phyloP scores from a whole-genome alignment of 1,284 basidiomycete species.

The Pseudozyma thailandica region DNA sequence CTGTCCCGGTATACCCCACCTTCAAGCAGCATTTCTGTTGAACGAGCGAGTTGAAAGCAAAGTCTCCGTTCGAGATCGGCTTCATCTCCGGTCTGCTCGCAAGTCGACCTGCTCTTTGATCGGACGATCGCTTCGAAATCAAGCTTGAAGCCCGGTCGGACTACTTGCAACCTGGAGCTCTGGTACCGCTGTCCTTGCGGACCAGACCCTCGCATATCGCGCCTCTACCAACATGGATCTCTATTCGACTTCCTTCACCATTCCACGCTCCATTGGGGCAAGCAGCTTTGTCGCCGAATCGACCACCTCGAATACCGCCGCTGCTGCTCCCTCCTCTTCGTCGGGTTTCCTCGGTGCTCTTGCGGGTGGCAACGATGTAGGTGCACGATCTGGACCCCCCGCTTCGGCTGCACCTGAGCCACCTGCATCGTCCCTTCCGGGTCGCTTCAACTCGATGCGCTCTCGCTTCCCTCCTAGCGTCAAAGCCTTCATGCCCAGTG shows the following conservation, averaged over 20 bases:
- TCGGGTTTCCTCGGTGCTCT: conserved; percentile 18
- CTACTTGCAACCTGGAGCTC: conserved; percentile 26
- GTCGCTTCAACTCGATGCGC: conserved; percentile 61
- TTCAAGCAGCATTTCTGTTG: neutral
- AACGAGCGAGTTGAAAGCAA: neutral
- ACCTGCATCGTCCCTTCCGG: conserved; percentile 45
- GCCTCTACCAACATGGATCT: conserved; percentile 46
- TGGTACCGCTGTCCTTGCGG: conserved; percentile 12
- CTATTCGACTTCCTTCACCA: conserved; percentile 61
- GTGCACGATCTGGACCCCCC: conserved; percentile 5
- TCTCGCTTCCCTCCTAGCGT: conserved; percentile 63
- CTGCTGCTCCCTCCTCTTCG: conserved; percentile 14
- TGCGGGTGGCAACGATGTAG: conserved; percentile 10
- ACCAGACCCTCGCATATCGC: conserved; percentile 15
- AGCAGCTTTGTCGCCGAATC: conserved; percentile 41
- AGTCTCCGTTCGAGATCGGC: neutral
- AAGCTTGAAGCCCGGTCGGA: conserved; percentile 16
- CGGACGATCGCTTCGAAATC: neutral
- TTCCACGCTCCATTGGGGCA: conserved; percentile 49
- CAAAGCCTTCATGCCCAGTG: conserved; percentile 64
- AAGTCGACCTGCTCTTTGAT: neutral
- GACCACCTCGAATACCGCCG: conserved; percentile 11
- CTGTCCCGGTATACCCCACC: conserved; percentile 15
- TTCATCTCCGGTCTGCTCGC: neutral
- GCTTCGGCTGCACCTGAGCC: conserved; percentile 34